Percentiles rank a stretch among this genome's conserved stretches.
These are phyloP conservation scores for Amaranthus palmeri DNA, from an alignment of 148 eudicot genomes.

Conservation along the genomic window DNA sequence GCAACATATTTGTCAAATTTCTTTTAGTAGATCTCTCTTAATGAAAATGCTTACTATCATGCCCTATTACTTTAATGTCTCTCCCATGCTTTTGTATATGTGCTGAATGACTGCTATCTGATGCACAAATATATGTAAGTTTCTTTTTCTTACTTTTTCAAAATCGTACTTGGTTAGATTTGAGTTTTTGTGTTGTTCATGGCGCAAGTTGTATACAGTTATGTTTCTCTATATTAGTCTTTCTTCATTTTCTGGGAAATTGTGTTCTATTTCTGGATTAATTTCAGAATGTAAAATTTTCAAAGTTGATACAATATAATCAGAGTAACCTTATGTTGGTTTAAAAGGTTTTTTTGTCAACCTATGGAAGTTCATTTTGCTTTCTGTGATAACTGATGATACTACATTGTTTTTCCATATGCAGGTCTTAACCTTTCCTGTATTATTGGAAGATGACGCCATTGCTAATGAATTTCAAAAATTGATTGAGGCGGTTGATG, in stretches of 20 bases:
- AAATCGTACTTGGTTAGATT: not conserved
- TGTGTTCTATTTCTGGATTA: not conserved
- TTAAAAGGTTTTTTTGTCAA: not conserved
- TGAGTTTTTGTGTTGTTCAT: not conserved
- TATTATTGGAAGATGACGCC: constrained; percentile 71
- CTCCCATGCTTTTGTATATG: not conserved
- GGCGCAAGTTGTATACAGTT: not conserved
- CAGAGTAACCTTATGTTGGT: not conserved
- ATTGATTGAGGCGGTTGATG: constrained; percentile 85
- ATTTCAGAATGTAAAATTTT: not conserved
- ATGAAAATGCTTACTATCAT: not conserved
- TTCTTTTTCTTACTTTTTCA: not conserved
- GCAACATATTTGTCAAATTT: not conserved
- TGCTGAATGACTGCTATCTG: not conserved
- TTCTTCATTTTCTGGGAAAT: not conserved
- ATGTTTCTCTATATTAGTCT: not conserved
- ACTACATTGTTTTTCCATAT: not conserved
- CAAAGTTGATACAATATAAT: not conserved
- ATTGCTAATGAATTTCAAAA: constrained; percentile 63
- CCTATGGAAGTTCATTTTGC: not conserved
- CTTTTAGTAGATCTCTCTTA: not conserved
- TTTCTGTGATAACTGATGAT: constrained; percentile 13
- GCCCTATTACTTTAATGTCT: not conserved
- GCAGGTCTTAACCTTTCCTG: constrained; percentile 85
- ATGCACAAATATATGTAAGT: not conserved